phyloP scores from a whole-genome alignment of 306 rosid genomes.

The Astragalus glycyphyllos region DNA sequence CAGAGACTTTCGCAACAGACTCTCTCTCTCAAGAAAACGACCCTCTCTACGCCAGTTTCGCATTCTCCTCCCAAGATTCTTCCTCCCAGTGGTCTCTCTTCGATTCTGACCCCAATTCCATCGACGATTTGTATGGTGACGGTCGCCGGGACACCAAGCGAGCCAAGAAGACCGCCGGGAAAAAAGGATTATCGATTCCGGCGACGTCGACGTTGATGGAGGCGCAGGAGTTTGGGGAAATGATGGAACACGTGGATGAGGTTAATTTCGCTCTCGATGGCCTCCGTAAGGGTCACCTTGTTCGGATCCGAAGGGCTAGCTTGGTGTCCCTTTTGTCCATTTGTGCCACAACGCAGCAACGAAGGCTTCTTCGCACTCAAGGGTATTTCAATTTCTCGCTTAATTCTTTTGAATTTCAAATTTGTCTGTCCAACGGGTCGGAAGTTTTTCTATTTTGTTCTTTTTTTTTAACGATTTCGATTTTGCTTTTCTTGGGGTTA shows the following conservation, averaged over 20 bases:
- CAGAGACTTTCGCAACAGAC: conserved; percentile 49
- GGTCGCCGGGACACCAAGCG: conserved; percentile 62
- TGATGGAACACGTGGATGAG: conserved; percentile 99
- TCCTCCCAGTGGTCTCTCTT: conserved; percentile 77
- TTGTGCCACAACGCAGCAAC: conserved; percentile 78
- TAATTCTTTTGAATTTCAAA: conserved; percentile 1
- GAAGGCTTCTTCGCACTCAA: conserved; percentile 88
- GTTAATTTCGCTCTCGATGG: conserved; percentile 98
- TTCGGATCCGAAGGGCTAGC: conserved; percentile 95
- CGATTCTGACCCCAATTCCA: conserved; percentile 69
- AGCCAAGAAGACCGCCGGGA: conserved; percentile 37
- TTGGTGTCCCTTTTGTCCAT: conserved; percentile 77
- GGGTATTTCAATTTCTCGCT: conserved; percentile 60
- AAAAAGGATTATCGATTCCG: conserved; percentile 51
- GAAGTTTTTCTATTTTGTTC: not conserved
- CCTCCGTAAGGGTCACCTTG: conserved; percentile 79
- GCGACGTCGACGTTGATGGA: conserved; percentile 93
- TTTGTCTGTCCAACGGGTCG: not conserved
- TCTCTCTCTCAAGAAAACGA: conserved; percentile 67
- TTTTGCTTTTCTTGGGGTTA: conserved; percentile 22
- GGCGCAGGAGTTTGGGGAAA: conserved; percentile 99
- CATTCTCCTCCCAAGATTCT: conserved; percentile 86
- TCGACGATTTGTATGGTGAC: conserved; percentile 51
- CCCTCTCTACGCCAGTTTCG: conserved; percentile 50
- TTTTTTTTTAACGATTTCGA: not conserved